phyloP scores from a whole-genome alignment of 371 early-diverging fungal species.

The Dichotomocladium elegans region DNA sequence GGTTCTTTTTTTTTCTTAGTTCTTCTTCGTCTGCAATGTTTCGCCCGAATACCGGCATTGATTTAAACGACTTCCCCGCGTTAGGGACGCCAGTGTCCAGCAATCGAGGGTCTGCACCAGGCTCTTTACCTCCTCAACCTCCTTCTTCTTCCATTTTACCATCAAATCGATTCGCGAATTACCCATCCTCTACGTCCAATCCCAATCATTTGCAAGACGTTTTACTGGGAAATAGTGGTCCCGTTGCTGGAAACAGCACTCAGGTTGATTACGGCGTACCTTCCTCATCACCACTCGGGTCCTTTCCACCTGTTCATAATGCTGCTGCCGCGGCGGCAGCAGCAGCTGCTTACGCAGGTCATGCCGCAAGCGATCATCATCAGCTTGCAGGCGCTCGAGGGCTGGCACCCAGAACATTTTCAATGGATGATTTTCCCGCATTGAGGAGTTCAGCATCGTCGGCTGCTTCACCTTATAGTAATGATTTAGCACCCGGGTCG shows the following conservation, averaged over 20 bases:
- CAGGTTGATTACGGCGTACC: conserved; percentile 13
- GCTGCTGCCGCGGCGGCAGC: conserved; percentile 7
- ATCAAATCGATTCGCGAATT: conserved; percentile 33
- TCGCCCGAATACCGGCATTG: conserved; percentile 41
- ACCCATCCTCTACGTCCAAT: conserved; percentile 38
- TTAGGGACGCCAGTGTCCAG: conserved; percentile 37
- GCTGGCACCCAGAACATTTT: conserved; percentile 40
- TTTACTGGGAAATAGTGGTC: conserved; percentile 4
- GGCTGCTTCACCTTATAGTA: conserved; percentile 27
- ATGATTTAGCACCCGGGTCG: conserved; percentile 15
- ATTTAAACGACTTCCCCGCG: conserved; percentile 49
- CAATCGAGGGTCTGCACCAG: conserved; percentile 18
- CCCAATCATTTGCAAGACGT: conserved; percentile 26
- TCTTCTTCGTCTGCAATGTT: no score
- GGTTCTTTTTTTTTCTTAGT: no score
- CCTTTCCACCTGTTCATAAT: conserved; percentile 16
- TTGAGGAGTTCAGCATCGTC: conserved; percentile 22
- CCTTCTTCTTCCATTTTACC: conserved; percentile 18
- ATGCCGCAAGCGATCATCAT: conserved; percentile 9
- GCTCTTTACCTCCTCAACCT: conserved; percentile 16
- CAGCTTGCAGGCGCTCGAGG: conserved; percentile 25
- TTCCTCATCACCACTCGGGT: conserved; percentile 16
- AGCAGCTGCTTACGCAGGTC: conserved; percentile 2
- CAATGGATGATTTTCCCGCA: conserved; percentile 50
- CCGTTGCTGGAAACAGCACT: conserved; percentile 6